Percentiles rank a stretch among this genome's conserved stretches.
These are phyloP conservation scores for Mycena venus DNA, from an alignment of 768 basidiomycete species.

Conservation along the genomic window DNA sequence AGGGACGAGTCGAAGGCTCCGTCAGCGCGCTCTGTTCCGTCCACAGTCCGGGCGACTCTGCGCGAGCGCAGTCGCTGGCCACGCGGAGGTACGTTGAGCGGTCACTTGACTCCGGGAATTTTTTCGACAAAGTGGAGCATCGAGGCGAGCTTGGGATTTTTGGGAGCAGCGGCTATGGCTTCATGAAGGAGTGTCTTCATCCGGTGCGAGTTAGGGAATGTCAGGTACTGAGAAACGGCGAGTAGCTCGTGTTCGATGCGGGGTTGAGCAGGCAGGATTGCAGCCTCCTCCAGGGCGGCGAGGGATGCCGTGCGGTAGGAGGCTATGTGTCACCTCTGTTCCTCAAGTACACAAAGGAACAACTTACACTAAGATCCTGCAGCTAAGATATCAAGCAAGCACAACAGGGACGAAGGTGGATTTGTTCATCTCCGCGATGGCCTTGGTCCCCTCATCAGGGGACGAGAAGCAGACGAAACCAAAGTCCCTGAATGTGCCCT, in stretches of 20 bases:
- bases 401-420: too few relatives aligned
- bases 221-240: neutral
- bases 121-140: neutral
- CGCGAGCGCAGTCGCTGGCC: neutral
- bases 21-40: neutral
- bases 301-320: neutral
- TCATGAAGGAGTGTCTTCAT: neutral
- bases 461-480: constrained; percentile 99
- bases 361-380: too few relatives aligned
- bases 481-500: constrained; percentile 93
- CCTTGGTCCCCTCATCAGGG: constrained; percentile 99
- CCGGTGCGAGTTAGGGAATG: neutral
- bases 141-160: neutral
- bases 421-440: constrained; percentile 99
- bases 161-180: neutral
- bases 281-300: neutral
- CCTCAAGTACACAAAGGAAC: too few relatives aligned
- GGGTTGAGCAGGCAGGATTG: neutral
- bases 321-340: too few relatives aligned
- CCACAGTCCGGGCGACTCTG: neutral
- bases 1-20: neutral
- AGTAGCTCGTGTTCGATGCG: neutral
- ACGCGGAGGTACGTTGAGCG: neutral
- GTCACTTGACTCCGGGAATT: neutral
- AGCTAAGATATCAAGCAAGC: too few relatives aligned